Evolutionary conservation across 2,329 filamentous ascomycete genomes (phyloP), one percentile per base, ranked within the genome.

Genomic region (Scedosporium aurantiacum): DNA sequence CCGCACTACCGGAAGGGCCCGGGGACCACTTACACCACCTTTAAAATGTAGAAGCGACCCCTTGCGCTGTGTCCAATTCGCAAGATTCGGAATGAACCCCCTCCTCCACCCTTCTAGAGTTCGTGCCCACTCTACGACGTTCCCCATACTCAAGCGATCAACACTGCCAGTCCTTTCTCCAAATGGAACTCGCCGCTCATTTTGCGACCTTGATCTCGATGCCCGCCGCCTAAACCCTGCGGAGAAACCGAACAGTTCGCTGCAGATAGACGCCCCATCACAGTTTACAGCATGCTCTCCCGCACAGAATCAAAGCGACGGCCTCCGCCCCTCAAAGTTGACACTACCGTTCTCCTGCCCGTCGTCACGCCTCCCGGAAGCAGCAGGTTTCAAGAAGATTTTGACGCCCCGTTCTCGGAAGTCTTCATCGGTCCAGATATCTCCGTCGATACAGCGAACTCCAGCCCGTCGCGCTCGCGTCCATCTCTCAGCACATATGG

Each of bases 331-430:
- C 23, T 54, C 18, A 54, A 54, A 23, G 50, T 54, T 5, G 50
- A 54, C 21, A 54, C 50, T 6, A 27, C 12, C 7, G 12, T 14
- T 27, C 50, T 54, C n/a, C 12, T 27, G 23, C 50, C 18, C 18
- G 18, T 47, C 50, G 23, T 54, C 50, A 54, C 50, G 6, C 50
- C 50, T 21, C 50, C 50, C 50, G 40, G 58, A 28, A 71, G 67
- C 57, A 73, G 73, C 14, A 70, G 72, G 37, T 75, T 75, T 63
- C 69, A 62, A 63, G 73, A 75, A 64, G 71, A 75, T 61, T 74
- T 75, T 62, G 69, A 75, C 62, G 73, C 72, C 1, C 73, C 73
- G 16, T 74, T 75, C 63, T 74, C 70, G 41, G 69, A 71, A 63
- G 69, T 68, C 6, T 66, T 75, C 32, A 63, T 73, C 60, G 67